A percentile compares a stretch with the other conserved stretches of the same genome.
Evolutionary conservation across 192 early-diverging fungal species (phyloP).

Genomic region (Rhizoclosmatium sp.): DNA sequence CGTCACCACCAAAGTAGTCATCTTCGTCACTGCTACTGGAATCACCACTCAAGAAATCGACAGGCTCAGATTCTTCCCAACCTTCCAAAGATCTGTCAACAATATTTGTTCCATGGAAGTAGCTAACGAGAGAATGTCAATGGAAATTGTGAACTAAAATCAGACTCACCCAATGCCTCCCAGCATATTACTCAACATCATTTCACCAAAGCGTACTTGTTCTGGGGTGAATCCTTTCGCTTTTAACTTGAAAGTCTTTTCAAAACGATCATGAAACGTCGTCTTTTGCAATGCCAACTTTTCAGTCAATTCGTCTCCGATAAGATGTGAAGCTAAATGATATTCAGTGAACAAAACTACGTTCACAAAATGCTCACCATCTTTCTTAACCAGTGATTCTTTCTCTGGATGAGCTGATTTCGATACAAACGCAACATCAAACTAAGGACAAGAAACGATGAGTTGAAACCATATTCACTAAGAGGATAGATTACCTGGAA

Average conservation of each 20-base stretch:
- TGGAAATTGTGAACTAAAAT: neutral
- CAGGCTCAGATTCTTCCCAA: conserved; percentile 66
- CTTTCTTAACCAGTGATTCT: neutral
- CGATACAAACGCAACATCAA: conserved; percentile 66
- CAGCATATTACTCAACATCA: conserved; percentile 80
- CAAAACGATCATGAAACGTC: conserved; percentile 78
- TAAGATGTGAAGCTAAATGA: neutral
- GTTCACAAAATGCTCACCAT: conserved; percentile 7
- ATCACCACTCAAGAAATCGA: conserved; percentile 59
- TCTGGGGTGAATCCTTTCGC: conserved; percentile 68
- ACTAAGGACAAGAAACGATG: conserved; percentile 35
- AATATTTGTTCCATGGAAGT: conserved; percentile 81
- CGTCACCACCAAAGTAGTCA: conserved; percentile 55
- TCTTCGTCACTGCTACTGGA: conserved; percentile 67
- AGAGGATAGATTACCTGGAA: conserved; percentile 64
- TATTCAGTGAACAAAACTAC: neutral
- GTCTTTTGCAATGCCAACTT: conserved; percentile 43
- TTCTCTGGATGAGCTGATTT: conserved; percentile 32
- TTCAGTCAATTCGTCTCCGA: conserved; percentile 45
- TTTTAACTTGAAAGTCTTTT: conserved; percentile 70
- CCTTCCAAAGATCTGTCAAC: conserved; percentile 75
- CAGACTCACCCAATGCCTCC: conserved; percentile 84
- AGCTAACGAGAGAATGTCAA: conserved; percentile 27
- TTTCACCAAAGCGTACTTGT: conserved; percentile 76
- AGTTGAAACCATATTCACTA: neutral